Percentiles rank a stretch among this genome's conserved stretches.
phyloP scores from a whole-genome alignment of 306 rosid genomes.

The apple (Malus domestica) region DNA sequence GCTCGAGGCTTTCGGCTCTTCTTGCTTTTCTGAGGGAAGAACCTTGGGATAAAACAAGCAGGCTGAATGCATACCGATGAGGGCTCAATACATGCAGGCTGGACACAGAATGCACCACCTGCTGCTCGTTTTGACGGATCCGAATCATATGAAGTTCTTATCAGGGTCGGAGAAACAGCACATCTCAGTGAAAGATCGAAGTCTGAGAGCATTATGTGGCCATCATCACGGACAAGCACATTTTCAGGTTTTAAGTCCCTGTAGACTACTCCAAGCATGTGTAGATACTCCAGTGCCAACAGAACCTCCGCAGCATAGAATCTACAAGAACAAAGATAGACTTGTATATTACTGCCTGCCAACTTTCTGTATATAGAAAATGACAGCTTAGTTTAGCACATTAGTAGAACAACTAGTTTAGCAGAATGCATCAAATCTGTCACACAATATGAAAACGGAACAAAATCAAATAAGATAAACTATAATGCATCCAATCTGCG shows the following conservation, averaged over 20 bases:
- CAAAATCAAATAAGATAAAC: not conserved
- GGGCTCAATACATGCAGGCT: conserved; percentile 94
- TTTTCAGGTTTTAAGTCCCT: conserved; percentile 98
- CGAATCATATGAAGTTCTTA: conserved; percentile 54
- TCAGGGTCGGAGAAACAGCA: conserved; percentile 76
- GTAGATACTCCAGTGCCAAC: conserved; percentile 93
- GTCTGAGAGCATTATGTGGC: conserved; percentile 98
- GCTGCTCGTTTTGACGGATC: conserved; percentile 79
- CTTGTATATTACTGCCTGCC: not conserved
- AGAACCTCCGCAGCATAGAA: conserved; percentile 98
- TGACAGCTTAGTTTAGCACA: not conserved
- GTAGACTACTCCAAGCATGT: conserved; percentile 98
- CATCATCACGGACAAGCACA: conserved; percentile 95
- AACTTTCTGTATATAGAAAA: too few relatives aligned
- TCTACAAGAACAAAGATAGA: conserved; percentile 34
- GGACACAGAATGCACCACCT: conserved; percentile 85
- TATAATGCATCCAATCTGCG: not conserved
- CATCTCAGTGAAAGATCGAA: conserved; percentile 96
- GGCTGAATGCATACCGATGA: conserved; percentile 91
- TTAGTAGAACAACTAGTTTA: not conserved
- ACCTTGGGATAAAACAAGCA: conserved; percentile 76
- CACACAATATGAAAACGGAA: not conserved
- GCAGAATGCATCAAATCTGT: not conserved
- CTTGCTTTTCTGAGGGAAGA: conserved; percentile 82
- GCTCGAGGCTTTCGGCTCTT: conserved; percentile 51